Evolutionary conservation across 805 yeast genomes (phyloP).

Genomic region (Dipodascus albidus): DNA sequence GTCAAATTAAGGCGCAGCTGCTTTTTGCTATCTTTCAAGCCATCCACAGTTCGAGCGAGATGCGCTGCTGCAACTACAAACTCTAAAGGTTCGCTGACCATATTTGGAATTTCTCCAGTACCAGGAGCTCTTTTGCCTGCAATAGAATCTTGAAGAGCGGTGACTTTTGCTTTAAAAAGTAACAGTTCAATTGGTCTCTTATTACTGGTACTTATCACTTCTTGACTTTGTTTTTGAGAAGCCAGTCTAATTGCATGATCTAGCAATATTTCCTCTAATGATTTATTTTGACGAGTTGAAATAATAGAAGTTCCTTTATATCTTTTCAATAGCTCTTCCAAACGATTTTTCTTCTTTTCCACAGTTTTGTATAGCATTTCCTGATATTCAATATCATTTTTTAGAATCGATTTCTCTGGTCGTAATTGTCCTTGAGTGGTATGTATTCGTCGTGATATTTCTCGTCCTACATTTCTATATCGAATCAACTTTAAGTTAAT

Average conservation of each 20-base stretch:
- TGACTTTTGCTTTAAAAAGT: not conserved
- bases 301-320: not conserved
- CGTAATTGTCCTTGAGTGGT: not conserved
- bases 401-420: not conserved
- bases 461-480: not conserved
- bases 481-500: not conserved
- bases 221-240: not conserved
- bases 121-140: not conserved
- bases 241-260: not conserved
- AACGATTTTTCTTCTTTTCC: not conserved
- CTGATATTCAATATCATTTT: not conserved
- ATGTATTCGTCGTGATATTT: not conserved
- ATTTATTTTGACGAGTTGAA: not conserved
- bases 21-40: not conserved
- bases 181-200: not conserved
- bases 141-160: not conserved
- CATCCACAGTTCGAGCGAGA: not conserved
- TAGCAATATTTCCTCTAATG: not conserved
- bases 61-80: not conserved
- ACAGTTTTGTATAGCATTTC: not conserved
- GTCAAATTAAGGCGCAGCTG: not conserved
- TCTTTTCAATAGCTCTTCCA: not conserved
- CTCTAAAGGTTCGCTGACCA: not conserved
- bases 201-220: not conserved
- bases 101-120: not conserved